Conservation (phyloP, 371 early-diverging fungal genomes). For the Nematocida displodere region DNA sequence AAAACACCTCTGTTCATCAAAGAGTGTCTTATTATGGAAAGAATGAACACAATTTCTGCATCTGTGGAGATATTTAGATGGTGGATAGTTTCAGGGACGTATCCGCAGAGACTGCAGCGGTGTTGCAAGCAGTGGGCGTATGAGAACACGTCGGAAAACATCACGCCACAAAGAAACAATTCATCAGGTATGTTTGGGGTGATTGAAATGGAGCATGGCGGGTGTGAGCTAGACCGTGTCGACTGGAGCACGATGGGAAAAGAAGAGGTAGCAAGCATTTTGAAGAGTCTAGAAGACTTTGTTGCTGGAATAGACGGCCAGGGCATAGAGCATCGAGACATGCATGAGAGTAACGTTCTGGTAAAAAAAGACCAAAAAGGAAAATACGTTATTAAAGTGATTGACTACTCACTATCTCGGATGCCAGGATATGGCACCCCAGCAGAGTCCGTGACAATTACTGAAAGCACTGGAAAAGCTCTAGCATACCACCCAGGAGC, state of each 20-base stretch:
- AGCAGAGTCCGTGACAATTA: not conserved
- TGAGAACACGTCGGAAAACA: slow-evolving; percentile 24
- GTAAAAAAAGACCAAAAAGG: not conserved
- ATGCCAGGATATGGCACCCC: not conserved
- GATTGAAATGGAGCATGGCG: slow-evolving; percentile 50
- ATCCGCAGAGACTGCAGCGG: not conserved
- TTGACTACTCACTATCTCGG: slow-evolving; percentile 38
- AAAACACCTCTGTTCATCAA: slow-evolving; percentile 29
- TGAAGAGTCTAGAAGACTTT: not conserved
- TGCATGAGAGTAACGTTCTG: slow-evolving; percentile 45
- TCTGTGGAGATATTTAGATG: slow-evolving; percentile 11
- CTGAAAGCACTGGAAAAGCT: not conserved
- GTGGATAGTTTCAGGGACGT: slow-evolving; percentile 1
- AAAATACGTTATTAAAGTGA: not conserved
- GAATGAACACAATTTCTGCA: slow-evolving; percentile 23
- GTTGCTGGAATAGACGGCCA: not conserved
- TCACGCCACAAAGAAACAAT: slow-evolving; percentile 43
- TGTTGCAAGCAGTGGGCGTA: slow-evolving; percentile 8
- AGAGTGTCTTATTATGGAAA: slow-evolving; percentile 45
- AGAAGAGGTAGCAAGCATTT: not conserved
- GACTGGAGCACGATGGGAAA: not conserved
- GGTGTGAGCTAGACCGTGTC: slow-evolving; percentile 17
- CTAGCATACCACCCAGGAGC: slow-evolving; percentile 7
- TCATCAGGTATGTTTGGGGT: slow-evolving; percentile 50
- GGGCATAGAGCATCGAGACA: slow-evolving; percentile 37